Conservation (phyloP, 306 rosid species). For the Quercus dentata region DNA sequence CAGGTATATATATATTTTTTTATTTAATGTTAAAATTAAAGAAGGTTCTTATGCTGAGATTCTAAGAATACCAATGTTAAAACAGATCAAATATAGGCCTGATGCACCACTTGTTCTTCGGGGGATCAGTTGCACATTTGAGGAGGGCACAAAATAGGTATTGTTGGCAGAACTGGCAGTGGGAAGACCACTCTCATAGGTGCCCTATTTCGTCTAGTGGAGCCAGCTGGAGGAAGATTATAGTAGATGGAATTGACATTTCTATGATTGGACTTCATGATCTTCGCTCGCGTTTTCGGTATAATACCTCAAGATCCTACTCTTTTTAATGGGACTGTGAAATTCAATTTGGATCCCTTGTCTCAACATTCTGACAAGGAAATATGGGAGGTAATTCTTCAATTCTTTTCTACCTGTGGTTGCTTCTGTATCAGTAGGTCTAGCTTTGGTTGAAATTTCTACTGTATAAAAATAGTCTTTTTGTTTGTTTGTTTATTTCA, state of each 20-base stretch:
- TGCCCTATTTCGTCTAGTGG: conserved; percentile 66
- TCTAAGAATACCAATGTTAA: no score
- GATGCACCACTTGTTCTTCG: no score
- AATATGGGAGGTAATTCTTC: conserved; percentile 61
- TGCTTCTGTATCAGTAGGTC: background rate
- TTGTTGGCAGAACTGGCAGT: conserved; percentile 85
- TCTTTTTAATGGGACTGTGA: conserved; percentile 58
- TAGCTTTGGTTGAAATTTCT: background rate
- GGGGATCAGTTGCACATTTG: no score
- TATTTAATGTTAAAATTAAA: no score
- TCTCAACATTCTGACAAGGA: conserved; percentile 51
- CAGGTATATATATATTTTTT: conserved; percentile 41
- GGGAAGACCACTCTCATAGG: conserved; percentile 74
- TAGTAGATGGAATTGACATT: conserved; percentile 68
- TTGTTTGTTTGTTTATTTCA: background rate
- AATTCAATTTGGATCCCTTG: conserved; percentile 64
- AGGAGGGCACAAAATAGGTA: conserved; percentile 32
- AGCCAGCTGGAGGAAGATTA: conserved; percentile 54
- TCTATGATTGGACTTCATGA: conserved; percentile 69
- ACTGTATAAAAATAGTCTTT: background rate
- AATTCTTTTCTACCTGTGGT: background rate
- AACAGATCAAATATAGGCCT: no score
- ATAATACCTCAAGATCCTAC: conserved; percentile 83
- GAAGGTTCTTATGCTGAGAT: no score
- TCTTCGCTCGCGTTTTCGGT: conserved; percentile 61